Conservation (phyloP, 2,329 filamentous ascomycete species). For the Falciphora oryzae region DNA sequence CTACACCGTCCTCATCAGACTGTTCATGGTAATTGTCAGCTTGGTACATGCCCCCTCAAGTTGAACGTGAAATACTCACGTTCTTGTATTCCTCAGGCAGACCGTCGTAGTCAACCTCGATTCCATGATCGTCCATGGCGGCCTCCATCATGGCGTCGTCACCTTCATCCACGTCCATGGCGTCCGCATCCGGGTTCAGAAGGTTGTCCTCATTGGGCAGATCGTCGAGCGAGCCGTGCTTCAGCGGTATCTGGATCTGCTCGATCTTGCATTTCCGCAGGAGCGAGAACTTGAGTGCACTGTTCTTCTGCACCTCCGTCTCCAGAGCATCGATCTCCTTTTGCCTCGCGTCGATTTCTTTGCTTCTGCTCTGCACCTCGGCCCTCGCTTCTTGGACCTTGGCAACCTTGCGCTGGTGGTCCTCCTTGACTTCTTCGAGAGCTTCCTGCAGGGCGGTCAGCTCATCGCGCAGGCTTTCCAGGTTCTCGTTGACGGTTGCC, state of each 20-base stretch:
- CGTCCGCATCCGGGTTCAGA: conserved; percentile 70
- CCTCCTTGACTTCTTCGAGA: conserved; percentile 61
- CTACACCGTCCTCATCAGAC: conserved; percentile 64
- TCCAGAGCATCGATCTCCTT: conserved; percentile 77
- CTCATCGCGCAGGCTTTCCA: conserved; percentile 68
- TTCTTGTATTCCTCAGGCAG: conserved; percentile 78
- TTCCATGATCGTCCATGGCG: conserved; percentile 81
- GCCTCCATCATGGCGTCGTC: conserved; percentile 55
- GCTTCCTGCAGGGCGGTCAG: conserved; percentile 69
- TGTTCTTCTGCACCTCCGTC: conserved; percentile 78
- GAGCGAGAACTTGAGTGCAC: conserved; percentile 74
- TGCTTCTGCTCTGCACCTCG: conserved; percentile 78
- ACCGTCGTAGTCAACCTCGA: conserved; percentile 77
- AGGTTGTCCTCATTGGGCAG: conserved; percentile 83
- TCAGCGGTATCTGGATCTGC: conserved; percentile 80
- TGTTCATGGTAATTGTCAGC: conserved; percentile 32
- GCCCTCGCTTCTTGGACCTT: conserved; percentile 72
- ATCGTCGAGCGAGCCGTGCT: conserved; percentile 70
- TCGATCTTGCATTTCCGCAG: conserved; percentile 89
- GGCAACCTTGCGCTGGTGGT: conserved; percentile 64
- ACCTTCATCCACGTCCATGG: conserved; percentile 85
- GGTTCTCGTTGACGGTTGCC: conserved; percentile 63
- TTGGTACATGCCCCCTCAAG: background rate
- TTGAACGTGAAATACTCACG: conserved; percentile 40
- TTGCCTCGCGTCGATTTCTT: conserved; percentile 67